Evolutionary conservation across 176 grass and related monocot species (phyloP).

Genomic region (Hsuehochloa calcarea): DNA sequence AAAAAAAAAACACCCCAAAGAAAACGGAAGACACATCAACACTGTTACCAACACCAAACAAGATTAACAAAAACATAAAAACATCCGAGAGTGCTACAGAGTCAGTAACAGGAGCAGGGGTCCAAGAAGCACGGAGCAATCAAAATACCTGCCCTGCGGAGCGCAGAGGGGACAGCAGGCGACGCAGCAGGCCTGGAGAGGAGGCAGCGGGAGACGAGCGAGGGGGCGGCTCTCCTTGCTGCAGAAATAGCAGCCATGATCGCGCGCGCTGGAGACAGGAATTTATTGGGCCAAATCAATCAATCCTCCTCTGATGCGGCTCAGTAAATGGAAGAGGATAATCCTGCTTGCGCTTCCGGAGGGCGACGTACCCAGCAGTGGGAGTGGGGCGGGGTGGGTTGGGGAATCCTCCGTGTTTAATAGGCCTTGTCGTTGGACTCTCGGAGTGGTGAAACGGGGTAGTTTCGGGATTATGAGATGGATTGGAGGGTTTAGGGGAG

Average conservation of each 20-base stretch:
- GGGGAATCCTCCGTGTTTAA: not conserved
- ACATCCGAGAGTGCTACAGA: not conserved
- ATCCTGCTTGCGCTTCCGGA: not conserved
- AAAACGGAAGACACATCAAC: not conserved
- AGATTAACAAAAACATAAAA: not conserved
- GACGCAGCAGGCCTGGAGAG: constrained; percentile 18
- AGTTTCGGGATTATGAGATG: not conserved
- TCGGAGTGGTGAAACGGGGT: not conserved
- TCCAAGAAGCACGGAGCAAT: not conserved
- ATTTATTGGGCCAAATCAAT: constrained; percentile 33
- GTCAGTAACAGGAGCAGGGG: not conserved
- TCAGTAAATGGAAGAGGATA: constrained; percentile 22
- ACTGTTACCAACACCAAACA: not conserved
- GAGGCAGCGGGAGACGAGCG: constrained; percentile 63
- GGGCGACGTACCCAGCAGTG: not conserved
- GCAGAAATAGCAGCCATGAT: constrained; percentile 30
- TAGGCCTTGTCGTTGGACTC: not conserved
- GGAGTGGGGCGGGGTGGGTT: too few species aligned
- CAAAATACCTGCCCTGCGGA: constrained; percentile 51
- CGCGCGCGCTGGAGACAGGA: not conserved
- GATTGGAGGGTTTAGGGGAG: not conserved
- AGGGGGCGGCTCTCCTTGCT: constrained; percentile 53
- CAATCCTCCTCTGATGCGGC: not conserved
- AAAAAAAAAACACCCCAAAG: too few species aligned
- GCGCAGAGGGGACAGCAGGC: constrained; percentile 35